Conservation (phyloP, 176 grass and related monocot genomes). For the Stipa capillata region DNA sequence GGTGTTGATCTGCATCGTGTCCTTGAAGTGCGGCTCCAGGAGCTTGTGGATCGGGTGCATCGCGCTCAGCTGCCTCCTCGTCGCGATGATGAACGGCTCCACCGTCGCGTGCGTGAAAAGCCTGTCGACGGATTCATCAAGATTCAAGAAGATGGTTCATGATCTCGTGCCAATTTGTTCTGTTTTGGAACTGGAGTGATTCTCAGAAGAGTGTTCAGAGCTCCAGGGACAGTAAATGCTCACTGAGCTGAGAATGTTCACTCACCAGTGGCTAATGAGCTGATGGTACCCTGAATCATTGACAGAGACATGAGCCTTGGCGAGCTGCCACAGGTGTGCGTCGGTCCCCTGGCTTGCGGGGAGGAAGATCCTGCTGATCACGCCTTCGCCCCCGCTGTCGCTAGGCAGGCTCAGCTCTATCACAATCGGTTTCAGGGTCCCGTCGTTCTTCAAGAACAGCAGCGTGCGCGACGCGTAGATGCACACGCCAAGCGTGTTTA, state of each 20-base stretch:
- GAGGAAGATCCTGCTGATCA: conserved; percentile 51
- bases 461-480: conserved; percentile 88
- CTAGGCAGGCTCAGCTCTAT: conserved; percentile 76
- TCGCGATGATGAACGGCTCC: conserved; percentile 91
- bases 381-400: background rate
- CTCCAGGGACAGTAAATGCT: background rate
- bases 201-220: background rate
- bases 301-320: conserved; percentile 77
- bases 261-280: conserved; percentile 94
- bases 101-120: conserved; percentile 76
- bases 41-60: conserved; percentile 95
- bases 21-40: conserved; percentile 92
- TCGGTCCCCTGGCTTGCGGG: conserved; percentile 35
- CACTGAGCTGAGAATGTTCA: too few relatives aligned
- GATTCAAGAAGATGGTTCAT: background rate
- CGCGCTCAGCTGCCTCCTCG: conserved; percentile 68
- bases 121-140: conserved; percentile 17
- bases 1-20: conserved; percentile 84
- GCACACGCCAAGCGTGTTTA: conserved; percentile 58
- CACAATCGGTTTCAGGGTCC: conserved; percentile 47
- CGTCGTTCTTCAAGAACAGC: conserved; percentile 60
- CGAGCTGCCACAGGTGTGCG: conserved; percentile 56
- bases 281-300: conserved; percentile 98
- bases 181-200: background rate
- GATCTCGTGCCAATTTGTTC: background rate